Conservation (phyloP, 305 asterid genomes). For the Ajuga reptans region DNA sequence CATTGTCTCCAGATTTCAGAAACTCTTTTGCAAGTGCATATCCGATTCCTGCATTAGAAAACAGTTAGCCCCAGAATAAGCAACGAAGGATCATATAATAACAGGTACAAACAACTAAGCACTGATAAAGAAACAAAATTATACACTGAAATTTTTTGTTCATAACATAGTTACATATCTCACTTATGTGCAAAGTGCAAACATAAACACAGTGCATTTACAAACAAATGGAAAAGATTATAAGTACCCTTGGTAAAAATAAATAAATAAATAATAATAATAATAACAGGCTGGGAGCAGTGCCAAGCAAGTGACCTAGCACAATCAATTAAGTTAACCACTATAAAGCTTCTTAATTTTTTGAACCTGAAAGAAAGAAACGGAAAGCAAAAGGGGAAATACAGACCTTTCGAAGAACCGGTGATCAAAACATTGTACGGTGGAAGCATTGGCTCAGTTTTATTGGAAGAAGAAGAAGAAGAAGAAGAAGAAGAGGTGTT, state of each 20-base stretch:
- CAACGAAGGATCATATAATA: not conserved
- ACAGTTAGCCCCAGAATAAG: not conserved
- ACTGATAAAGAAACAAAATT: not conserved
- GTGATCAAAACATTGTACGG: slow-evolving; percentile 78
- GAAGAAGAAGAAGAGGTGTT: slow-evolving; percentile 21
- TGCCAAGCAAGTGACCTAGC: not conserved
- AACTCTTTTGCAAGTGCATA: slow-evolving; percentile 92
- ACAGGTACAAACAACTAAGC: not conserved
- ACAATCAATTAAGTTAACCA: not conserved
- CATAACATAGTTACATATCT: not conserved
- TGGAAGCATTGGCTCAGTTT: slow-evolving; percentile 56
- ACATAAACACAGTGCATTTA: not conserved
- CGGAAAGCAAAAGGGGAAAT: not conserved
- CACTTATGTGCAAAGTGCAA: not conserved
- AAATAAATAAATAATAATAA: too few species aligned
- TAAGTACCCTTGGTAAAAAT: too few species aligned
- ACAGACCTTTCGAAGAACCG: slow-evolving; percentile 68
- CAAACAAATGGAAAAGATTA: not conserved
- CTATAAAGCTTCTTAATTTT: not conserved
- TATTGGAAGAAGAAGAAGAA: slow-evolving; percentile 20
- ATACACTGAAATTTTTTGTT: not conserved
- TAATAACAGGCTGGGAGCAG: too few species aligned
- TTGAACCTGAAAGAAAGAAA: not conserved
- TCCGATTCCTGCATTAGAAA: slow-evolving; percentile 64
- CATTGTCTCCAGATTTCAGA: slow-evolving; percentile 81